Evolutionary conservation across 345 rosid genomes (phyloP), one percentile per base, ranked within the genome.

Genomic region (Gossypium thurberi): DNA sequence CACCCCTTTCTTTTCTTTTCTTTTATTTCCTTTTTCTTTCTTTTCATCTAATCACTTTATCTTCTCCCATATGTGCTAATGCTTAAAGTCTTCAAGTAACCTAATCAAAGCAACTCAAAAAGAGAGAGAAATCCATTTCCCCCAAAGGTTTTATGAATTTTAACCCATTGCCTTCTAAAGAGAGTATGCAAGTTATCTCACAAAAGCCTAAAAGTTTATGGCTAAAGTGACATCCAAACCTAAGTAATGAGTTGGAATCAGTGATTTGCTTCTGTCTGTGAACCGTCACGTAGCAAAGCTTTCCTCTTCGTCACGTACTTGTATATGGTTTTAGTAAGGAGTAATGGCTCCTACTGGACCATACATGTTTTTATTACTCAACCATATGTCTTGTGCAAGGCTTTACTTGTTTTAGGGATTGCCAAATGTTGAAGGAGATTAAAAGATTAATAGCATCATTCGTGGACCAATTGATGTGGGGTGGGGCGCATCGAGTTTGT

Each of bases 31-130:
- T 66, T 52, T 74, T 42, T 26, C 25, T 56, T 18, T 6, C 58
- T 77, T 71, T 74, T 62, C 58, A 62, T 65, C 48, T 56, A 52
- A 79, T 77, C 76, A 70, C 82, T 75, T 79, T 67, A 53, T 78
- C 59, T 72, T 65, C 78, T 61, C 71, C 70, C 71, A 71, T 57
- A 57, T 60, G 14, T 67, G 68, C 74, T 47, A 47, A 43, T n/a
- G 17, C 55, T 47, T 76, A 65, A 76, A 73, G 62, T 44, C 53
- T 52, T 74, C 80, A 75, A 74, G 47, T 21, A 71, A 56, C 73
- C 57, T 28, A 67, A 21, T 8, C 44, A 69, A 63, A 74, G 52
- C 70, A 77, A 74, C 26, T 51, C 14, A 15, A 59, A 73, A 18
- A n/a, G 37, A 28, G 37, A 28, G 37, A 28, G 37, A 40, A 74